Conservation (phyloP, 1,284 basidiomycete genomes). For the Tilletia walkeri region DNA sequence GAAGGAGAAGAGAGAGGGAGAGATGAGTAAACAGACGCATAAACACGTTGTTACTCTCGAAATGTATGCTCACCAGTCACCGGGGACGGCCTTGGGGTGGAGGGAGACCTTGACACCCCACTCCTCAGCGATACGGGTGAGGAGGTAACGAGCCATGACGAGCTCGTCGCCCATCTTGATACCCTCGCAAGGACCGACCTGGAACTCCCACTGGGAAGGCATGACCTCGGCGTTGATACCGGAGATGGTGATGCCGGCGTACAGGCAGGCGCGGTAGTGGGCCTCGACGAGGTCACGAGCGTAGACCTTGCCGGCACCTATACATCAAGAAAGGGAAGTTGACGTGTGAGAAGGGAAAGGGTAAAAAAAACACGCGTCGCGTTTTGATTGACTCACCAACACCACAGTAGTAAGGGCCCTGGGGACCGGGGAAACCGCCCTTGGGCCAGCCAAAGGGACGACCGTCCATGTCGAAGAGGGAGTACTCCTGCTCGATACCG, state of each 20-base stretch:
- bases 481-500: conserved; percentile 98
- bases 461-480: conserved; percentile 90
- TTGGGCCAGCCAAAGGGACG: conserved; percentile 85
- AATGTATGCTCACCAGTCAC: conserved; percentile 72
- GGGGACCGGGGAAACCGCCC: conserved; percentile 96
- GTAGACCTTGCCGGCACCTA: conserved; percentile 85
- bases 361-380: background rate
- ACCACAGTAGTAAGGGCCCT: conserved; percentile 99
- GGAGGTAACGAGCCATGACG: conserved; percentile 52
- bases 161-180: conserved; percentile 92
- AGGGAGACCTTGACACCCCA: conserved; percentile 94
- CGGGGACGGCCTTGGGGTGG: conserved; percentile 97
- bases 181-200: conserved; percentile 95
- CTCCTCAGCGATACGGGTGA: conserved; percentile 71
- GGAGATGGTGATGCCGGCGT: conserved; percentile 95
- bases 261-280: conserved; percentile 93
- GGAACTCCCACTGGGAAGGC: conserved; percentile 99
- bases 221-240: conserved; percentile 99
- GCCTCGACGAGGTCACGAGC: conserved; percentile 98
- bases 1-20: background rate
- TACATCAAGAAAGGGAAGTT: background rate
- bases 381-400: conserved; percentile 66
- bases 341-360: background rate
- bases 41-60: no score
- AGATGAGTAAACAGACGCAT: background rate